Base-by-base conservation (phyloP, 1,139 yeast species). In the Candida sp. region DNA sequence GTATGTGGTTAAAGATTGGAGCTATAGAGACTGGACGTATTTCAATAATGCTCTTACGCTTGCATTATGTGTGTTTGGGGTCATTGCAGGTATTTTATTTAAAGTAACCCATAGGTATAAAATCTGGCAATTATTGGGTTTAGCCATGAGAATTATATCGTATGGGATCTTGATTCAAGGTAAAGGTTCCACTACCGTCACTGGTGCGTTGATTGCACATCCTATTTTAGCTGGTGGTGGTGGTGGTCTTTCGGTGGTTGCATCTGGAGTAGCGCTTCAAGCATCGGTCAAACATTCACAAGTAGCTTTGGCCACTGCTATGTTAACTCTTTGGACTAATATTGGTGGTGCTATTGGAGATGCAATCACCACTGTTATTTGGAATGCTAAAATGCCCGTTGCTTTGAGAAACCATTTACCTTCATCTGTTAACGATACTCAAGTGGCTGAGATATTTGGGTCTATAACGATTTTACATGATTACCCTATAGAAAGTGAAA, bases 311-410 rank as follows among this genome's bases (percentile, higher is more conserved):
- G 64, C 70, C 29, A 74, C 77, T 43, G 65, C 79, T 2, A 52
- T 76, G 23, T 63, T 74, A 45, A 50, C 63, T n/a, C 57, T 79
- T 33, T 63, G 68, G 56, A 65, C 70, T 45, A 58, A 63, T 36
- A 64, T 76, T 46, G 81, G 80, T 36, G 53, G 64, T 38, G 74
- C 76, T 11, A 55, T 76, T 41, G 81, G 80, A 8, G 54, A 63
- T 38, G 65, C 79, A 7, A 59, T 75, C 35, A 66, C 77, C 23
- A 77, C 75, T 44, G 75, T 76, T n/a, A 63, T 76, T 33, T 75
- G 80, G 80, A 62, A 73, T 21, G 61, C 70, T 34, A 56, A 63
- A 30, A 49, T 75, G 40, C 77, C 77, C 8, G 48, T 42, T 21
- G 56, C 53, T 33, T 51, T 65, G 44, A 50, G 55, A 47, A 43